Evolutionary conservation across 2,329 filamentous ascomycete species (phyloP).

Genomic region (Aspergillus calidoustus): DNA sequence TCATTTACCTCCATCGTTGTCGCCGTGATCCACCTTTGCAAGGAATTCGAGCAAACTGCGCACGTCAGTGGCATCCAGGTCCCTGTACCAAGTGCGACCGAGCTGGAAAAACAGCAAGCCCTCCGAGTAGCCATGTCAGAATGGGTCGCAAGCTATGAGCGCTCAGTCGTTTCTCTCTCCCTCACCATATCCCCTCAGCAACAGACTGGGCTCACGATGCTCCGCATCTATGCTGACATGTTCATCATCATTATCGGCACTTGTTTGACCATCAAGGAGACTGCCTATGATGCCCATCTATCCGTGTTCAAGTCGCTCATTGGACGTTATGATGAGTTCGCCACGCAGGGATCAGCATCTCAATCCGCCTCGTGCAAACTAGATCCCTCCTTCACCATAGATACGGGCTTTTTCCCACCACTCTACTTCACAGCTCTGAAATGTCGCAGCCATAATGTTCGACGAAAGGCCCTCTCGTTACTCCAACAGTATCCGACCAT

Average conservation of each 20-base stretch:
- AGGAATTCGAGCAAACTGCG: background rate
- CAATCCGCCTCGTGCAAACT: background rate
- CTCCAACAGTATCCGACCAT: background rate
- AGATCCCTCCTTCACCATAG: background rate
- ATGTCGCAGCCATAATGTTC: background rate
- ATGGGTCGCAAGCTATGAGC: background rate
- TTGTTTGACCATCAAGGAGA: background rate
- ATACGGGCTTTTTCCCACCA: background rate
- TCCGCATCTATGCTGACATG: conserved; percentile 3
- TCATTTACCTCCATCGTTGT: background rate
- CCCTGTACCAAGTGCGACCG: background rate
- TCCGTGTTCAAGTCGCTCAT: background rate
- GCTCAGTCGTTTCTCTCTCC: background rate
- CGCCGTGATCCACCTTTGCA: background rate
- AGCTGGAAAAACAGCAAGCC: background rate
- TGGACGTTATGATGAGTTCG: background rate
- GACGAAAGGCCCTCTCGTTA: background rate
- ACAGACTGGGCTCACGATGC: background rate
- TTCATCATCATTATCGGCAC: background rate
- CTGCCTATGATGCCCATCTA: background rate
- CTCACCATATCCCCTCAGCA: background rate
- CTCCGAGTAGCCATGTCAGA: background rate
- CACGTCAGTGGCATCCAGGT: background rate
- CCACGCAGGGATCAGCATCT: background rate
- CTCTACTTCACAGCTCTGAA: conserved; percentile 3